Evolutionary conservation across 2,329 filamentous ascomycete species (phyloP).

Genomic region (Colletotrichum shisoi): DNA sequence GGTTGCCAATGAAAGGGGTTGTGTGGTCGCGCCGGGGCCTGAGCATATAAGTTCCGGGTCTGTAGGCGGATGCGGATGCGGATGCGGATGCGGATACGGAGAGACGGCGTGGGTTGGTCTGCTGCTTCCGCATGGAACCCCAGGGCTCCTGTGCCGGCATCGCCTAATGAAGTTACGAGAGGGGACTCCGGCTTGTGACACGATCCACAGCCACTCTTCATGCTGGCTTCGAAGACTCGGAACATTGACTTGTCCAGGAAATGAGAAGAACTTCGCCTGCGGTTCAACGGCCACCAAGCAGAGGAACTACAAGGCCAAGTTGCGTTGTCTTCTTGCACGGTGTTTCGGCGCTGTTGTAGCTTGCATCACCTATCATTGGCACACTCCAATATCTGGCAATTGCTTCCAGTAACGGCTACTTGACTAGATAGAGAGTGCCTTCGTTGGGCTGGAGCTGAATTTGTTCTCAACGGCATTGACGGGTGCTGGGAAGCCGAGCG

Average conservation of each 20-base stretch:
- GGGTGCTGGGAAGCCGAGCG: neutral
- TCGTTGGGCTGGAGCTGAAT: neutral
- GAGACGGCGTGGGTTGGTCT: neutral
- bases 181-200: no score
- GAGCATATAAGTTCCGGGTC: neutral
- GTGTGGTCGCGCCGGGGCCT: neutral
- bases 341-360: no score
- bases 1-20: neutral
- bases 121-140: neutral
- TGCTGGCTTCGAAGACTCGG: neutral
- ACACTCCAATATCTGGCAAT: no score
- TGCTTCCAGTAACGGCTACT: neutral
- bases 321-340: no score
- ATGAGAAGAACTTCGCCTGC: no score
- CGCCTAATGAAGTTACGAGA: neutral
- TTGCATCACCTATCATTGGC: neutral
- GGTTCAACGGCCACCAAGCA: no score
- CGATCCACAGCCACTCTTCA: neutral
- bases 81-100: slow-evolving; percentile 36
- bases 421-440: neutral
- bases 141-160: neutral
- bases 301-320: no score
- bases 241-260: neutral
- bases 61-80: slow-evolving; percentile 17
- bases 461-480: neutral